Evolutionary conservation across 2,329 filamentous ascomycete genomes (phyloP).

Genomic region (Aureobasidium vineae): DNA sequence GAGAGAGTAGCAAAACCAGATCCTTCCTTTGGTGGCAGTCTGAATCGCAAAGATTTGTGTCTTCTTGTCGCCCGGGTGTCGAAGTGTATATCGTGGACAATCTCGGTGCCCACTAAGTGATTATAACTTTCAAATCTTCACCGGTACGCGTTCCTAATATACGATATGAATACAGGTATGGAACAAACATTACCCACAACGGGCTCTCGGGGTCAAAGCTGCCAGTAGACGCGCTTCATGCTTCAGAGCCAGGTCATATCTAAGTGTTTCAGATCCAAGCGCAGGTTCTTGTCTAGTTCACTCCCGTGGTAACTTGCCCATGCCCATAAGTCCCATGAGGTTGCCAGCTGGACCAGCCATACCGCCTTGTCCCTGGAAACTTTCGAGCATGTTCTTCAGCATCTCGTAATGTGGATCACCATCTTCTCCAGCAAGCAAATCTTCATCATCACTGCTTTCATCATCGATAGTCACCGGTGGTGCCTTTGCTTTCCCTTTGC

Average conservation of each 20-base stretch:
- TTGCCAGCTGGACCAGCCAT: constrained; percentile 84
- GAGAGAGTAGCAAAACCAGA: too few species aligned
- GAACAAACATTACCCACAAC: neutral
- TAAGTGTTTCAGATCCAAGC: neutral
- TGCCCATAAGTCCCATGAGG: constrained; percentile 79
- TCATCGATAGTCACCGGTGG: constrained; percentile 51
- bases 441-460: constrained; percentile 42
- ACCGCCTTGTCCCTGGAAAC: constrained; percentile 86
- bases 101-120: too few species aligned
- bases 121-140: too few species aligned
- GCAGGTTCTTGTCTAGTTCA: neutral
- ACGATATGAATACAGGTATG: neutral
- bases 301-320: constrained; percentile 65
- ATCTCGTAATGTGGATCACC: constrained; percentile 82
- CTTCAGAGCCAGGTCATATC: neutral
- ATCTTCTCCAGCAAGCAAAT: constrained; percentile 50
- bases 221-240: neutral
- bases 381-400: constrained; percentile 85
- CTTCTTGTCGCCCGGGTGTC: too few species aligned
- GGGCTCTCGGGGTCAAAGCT: neutral
- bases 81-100: too few species aligned
- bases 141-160: too few species aligned
- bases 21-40: too few species aligned
- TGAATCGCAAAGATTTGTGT: too few species aligned
- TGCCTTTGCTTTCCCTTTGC: constrained; percentile 30